Conservation (phyloP, 257 asterid species). For the Salvia hispanica region DNA sequence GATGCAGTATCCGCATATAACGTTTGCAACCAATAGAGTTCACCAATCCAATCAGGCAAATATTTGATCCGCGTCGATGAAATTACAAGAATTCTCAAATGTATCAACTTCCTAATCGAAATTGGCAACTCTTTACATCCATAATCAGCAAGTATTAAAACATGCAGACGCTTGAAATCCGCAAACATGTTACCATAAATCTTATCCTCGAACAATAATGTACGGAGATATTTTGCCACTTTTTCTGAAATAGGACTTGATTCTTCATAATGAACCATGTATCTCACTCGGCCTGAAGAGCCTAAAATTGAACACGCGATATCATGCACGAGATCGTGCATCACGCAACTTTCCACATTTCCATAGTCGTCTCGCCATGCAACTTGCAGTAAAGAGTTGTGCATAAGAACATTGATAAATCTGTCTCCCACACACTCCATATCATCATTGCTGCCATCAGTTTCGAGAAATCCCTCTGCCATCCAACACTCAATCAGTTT, state of each 20-base stretch:
- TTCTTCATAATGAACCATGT: too few species aligned
- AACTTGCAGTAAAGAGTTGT: conserved; percentile 1
- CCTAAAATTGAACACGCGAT: background rate
- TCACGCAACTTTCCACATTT: background rate
- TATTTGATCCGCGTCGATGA: too few species aligned
- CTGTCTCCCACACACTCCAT: background rate
- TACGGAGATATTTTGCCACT: background rate
- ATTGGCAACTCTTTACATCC: background rate
- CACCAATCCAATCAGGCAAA: too few species aligned
- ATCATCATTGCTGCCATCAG: background rate
- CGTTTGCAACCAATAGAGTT: background rate
- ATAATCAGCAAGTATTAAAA: background rate
- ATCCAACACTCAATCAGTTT: background rate
- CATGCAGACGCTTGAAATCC: background rate
- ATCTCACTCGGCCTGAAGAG: background rate
- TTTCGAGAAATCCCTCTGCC: background rate
- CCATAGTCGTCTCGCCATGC: background rate
- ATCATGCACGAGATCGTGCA: conserved; percentile 4
- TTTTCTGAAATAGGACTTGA: too few species aligned
- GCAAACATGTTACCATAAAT: background rate
- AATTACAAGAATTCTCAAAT: too few species aligned
- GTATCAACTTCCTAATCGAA: background rate
- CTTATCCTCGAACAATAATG: background rate
- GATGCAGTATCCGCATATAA: too few species aligned
- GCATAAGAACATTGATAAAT: background rate